Percentiles rank a stretch among this genome's conserved stretches.
Conservation (phyloP, 2,329 filamentous ascomycete species). For the Ophiostoma piceae region DNA sequence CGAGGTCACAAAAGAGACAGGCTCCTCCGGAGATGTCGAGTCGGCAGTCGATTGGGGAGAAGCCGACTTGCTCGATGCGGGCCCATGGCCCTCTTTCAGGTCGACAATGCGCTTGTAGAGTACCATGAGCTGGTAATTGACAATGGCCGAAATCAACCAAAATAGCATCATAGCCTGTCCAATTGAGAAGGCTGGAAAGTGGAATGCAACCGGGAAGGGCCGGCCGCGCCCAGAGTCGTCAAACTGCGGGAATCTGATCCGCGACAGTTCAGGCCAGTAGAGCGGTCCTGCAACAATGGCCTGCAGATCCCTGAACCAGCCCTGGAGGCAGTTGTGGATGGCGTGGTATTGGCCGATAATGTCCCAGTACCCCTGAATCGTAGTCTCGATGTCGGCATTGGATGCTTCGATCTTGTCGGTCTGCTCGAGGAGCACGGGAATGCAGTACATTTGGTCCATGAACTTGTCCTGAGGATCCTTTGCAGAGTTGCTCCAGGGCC, state of each 20-base stretch:
- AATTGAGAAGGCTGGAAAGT: constrained; percentile 28
- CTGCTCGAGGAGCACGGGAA: constrained; percentile 24
- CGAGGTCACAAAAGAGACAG: background rate
- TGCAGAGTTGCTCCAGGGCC: constrained; percentile 24
- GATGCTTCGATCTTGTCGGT: constrained; percentile 17
- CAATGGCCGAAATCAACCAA: constrained; percentile 26
- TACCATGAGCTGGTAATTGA: constrained; percentile 23
- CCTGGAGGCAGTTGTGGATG: constrained; percentile 20
- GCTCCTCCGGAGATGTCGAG: background rate
- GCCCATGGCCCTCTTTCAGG: background rate
- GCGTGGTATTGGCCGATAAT: constrained; percentile 22
- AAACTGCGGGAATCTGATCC: constrained; percentile 15
- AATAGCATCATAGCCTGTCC: constrained; percentile 27
- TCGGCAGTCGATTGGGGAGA: background rate
- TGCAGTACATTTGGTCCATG: constrained; percentile 28
- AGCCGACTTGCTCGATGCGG: background rate
- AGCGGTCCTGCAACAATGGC: constrained; percentile 25
- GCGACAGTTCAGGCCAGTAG: constrained; percentile 28
- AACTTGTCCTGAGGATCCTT: constrained; percentile 29
- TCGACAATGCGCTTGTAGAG: constrained; percentile 19
- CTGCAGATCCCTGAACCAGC: constrained; percentile 25
- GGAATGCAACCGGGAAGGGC: constrained; percentile 29
- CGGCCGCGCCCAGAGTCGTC: constrained; percentile 12
- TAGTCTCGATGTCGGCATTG: background rate
- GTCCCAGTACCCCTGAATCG: constrained; percentile 13